Percentiles rank a stretch among this genome's conserved stretches.
Conservation (phyloP, 805 yeast species). For the Yarrowia divulgata region DNA sequence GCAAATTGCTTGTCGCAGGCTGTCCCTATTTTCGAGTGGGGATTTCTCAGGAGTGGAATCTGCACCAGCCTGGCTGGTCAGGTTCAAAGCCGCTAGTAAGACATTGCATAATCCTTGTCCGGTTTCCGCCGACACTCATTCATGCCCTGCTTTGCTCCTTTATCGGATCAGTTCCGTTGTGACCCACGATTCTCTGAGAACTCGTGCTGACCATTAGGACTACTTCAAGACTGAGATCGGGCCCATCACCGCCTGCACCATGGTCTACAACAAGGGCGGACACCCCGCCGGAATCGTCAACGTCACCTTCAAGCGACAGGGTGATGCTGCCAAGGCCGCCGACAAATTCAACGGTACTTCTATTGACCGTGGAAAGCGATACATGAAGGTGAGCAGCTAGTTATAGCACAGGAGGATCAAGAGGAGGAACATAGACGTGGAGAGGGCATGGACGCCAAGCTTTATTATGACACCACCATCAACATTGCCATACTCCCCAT, state of each 20-base stretch:
- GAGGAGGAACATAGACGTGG: background rate
- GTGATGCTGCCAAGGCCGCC: constrained; percentile 79
- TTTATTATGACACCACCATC: background rate
- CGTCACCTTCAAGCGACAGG: constrained; percentile 71
- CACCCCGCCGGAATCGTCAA: constrained; percentile 92
- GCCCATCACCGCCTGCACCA: constrained; percentile 72
- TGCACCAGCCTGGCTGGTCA: background rate
- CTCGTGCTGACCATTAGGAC: constrained; percentile 61
- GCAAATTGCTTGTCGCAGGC: constrained; percentile 32
- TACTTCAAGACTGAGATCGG: constrained; percentile 90
- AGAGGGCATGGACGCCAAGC: too few species aligned
- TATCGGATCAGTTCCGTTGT: constrained; percentile 41
- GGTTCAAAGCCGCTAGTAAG: constrained; percentile 12
- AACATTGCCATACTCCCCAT: too few species aligned
- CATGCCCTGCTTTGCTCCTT: constrained; percentile 28
- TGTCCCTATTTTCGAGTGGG: background rate
- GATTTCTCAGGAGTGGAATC: constrained; percentile 13
- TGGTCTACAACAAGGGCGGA: constrained; percentile 86
- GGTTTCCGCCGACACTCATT: constrained; percentile 10
- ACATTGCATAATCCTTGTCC: constrained; percentile 18
- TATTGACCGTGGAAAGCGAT: constrained; percentile 83
- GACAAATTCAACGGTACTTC: constrained; percentile 90
- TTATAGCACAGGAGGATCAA: background rate
- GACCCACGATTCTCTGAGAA: constrained; percentile 4
- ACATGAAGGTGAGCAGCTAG: constrained; percentile 59